phyloP scores from a whole-genome alignment of 2,329 filamentous ascomycete genomes.

The Chaetoscypha palmicola region DNA sequence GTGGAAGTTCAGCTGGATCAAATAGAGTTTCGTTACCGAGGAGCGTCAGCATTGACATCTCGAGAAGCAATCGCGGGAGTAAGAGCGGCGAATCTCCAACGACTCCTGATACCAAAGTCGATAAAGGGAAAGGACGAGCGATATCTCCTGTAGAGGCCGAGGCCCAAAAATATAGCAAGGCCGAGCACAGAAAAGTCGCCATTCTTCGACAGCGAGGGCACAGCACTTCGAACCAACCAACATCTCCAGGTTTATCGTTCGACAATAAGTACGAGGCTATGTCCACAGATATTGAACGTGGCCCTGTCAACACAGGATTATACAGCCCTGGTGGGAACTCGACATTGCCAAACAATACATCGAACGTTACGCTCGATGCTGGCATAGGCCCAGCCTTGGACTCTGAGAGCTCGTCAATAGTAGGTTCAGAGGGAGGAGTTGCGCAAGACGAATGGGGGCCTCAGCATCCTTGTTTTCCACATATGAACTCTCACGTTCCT shows the following conservation, averaged over 20 bases:
- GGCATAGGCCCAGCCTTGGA: slow-evolving; percentile 29
- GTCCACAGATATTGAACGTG: slow-evolving; percentile 29
- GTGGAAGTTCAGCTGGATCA: slow-evolving; percentile 28
- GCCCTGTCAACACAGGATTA: slow-evolving; percentile 18
- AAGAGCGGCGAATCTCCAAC: slow-evolving; percentile 25
- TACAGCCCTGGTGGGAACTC: slow-evolving; percentile 22
- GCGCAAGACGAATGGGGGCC: slow-evolving; percentile 79
- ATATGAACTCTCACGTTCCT: slow-evolving; percentile 86
- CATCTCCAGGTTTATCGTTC: slow-evolving; percentile 21
- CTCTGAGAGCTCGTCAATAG: slow-evolving; percentile 29
- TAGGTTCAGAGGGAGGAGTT: slow-evolving; percentile 35
- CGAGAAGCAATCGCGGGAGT: slow-evolving; percentile 25
- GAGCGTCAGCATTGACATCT: slow-evolving; percentile 30
- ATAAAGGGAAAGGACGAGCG: slow-evolving; percentile 28
- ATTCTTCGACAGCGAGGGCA: slow-evolving; percentile 17
- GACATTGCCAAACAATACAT: slow-evolving; percentile 21
- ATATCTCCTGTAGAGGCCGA: slow-evolving; percentile 16
- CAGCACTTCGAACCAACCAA: slow-evolving; percentile 12
- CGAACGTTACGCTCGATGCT: slow-evolving; percentile 20
- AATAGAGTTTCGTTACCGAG: slow-evolving; percentile 28
- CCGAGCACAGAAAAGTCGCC: slow-evolving; percentile 10
- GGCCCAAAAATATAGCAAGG: slow-evolving; percentile 10
- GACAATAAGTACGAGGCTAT: slow-evolving; percentile 22
- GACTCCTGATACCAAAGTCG: slow-evolving; percentile 10
- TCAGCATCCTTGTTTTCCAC: slow-evolving; percentile 88